Base-by-base conservation (phyloP, 352 stramenopile species). In the Aphanomyces invadans region DNA sequence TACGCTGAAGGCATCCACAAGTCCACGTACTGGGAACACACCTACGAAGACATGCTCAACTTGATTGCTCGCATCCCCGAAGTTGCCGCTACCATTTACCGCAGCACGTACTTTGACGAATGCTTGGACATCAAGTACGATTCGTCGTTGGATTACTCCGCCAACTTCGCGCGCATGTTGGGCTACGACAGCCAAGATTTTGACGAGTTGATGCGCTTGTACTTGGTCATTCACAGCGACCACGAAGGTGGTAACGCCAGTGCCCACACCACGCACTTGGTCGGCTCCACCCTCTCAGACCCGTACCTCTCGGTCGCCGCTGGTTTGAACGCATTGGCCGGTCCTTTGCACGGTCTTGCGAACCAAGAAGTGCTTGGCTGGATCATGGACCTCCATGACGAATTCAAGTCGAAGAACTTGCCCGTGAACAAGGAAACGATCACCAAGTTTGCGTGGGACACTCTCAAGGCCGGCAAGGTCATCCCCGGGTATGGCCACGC, bases 181-280 rank as follows among this genome's bases (percentile, higher is more conserved):
- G 97, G 97, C 66, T 98, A 98, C 70, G 83, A 98, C 68, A 86
- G 92, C 81, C 76, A 90, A 9, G 85, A 90, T 64, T 99, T 99
- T 76, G 96, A 99, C 76, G 97, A 99, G 81, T 84, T 99, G 48
- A 99, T 99, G 97, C 90, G 97, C 70, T 83, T 99, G 55, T 99
- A 99, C 83, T 81, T 99, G 42, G 97, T 98, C 73, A 99, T 99
- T 76, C 96, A 99, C 88, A 98, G 92, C 62, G 96, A 99, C 86
- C 97, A 99, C 83, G 97, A 99, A 75, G 97, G 96, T 71, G 97
- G 96, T 70, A 99, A 99, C 79, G 97, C 97, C 59, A 98, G 88
- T 45, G 96, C 97, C 3, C 97, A 99, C 86, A 95, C 96, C 53
- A 99, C 97, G 66, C 97, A 99, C 83, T 79, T 99, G 51, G 96